Conservation (phyloP, 2,329 filamentous ascomycete species). For the Lachnellula hyalina region DNA sequence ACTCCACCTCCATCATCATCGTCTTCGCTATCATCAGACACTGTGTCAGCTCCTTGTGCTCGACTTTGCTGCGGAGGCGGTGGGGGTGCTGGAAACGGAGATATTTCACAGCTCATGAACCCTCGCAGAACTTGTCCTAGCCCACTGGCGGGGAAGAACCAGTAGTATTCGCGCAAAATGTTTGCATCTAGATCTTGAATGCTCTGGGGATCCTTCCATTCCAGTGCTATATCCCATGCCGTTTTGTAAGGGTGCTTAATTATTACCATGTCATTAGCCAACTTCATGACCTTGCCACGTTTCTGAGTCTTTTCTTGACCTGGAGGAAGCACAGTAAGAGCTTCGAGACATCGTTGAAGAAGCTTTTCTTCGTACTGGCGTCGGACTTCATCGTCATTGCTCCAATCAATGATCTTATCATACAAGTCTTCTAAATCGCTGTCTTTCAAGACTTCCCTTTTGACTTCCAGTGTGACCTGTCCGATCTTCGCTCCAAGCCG, state of each 20-base stretch:
- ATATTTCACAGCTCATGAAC: slow-evolving; percentile 77
- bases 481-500: slow-evolving; percentile 77
- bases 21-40: slow-evolving; percentile 46
- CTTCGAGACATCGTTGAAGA: slow-evolving; percentile 73
- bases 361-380: slow-evolving; percentile 88
- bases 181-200: slow-evolving; percentile 72
- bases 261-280: slow-evolving; percentile 90
- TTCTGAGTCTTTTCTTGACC: slow-evolving; percentile 64
- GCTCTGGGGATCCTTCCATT: slow-evolving; percentile 78
- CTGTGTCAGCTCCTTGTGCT: slow-evolving; percentile 28
- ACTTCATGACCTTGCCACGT: slow-evolving; percentile 64
- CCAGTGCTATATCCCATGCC: slow-evolving; percentile 85
- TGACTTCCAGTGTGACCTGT: slow-evolving; percentile 82
- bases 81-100: slow-evolving; percentile 61
- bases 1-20: slow-evolving; percentile 51
- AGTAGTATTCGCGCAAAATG: slow-evolving; percentile 74
- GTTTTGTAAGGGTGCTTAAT: slow-evolving; percentile 86
- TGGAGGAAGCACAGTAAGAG: slow-evolving; percentile 61
- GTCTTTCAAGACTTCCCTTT: slow-evolving; percentile 70
- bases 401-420: slow-evolving; percentile 83
- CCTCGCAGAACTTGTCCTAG: slow-evolving; percentile 76
- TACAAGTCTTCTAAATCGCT: slow-evolving; percentile 81
- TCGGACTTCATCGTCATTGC: slow-evolving; percentile 75
- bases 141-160: slow-evolving; percentile 78
- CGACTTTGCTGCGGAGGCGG: slow-evolving; percentile 27